Percentiles rank a stretch among this genome's conserved stretches.
These are phyloP conservation scores for Hypoxylon sp. DNA, from an alignment of 2,329 filamentous ascomycete species.

Conservation along the genomic window DNA sequence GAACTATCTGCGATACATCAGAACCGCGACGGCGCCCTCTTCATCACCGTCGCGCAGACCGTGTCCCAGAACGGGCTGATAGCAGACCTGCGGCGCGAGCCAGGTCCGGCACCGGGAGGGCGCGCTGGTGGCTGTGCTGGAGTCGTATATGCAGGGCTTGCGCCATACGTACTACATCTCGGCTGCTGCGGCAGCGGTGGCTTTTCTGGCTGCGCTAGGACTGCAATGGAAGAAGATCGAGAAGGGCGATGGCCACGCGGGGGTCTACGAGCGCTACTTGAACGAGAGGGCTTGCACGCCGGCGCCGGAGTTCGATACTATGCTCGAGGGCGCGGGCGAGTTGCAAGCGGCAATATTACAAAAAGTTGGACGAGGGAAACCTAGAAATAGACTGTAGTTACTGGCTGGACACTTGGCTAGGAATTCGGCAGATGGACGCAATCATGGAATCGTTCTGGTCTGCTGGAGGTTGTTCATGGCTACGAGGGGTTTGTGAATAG, in stretches of 20 bases:
- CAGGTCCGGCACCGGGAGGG: slow-evolving; percentile 60
- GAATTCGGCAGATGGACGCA: too few relatives aligned
- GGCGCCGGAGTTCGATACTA: slow-evolving; percentile 34
- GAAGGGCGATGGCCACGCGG: slow-evolving; percentile 46
- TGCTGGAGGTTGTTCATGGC: not conserved
- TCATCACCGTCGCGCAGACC: slow-evolving; percentile 74
- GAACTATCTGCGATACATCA: too few relatives aligned
- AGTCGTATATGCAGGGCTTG: slow-evolving; percentile 64
- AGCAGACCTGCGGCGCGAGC: slow-evolving; percentile 66
- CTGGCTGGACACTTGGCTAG: too few relatives aligned
- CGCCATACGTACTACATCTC: slow-evolving; percentile 66
- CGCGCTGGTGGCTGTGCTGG: slow-evolving; percentile 58
- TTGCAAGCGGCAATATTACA: slow-evolving; percentile 21
- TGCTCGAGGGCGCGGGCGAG: slow-evolving; percentile 34
- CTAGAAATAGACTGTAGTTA: not conserved
- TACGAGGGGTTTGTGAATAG: too few relatives aligned
- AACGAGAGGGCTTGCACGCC: slow-evolving; percentile 26
- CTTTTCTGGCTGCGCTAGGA: slow-evolving; percentile 59
- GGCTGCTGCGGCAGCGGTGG: slow-evolving; percentile 60
- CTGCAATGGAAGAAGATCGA: slow-evolving; percentile 68
- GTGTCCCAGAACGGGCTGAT: slow-evolving; percentile 75
- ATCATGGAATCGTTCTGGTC: not conserved
- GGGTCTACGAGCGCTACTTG: not conserved
- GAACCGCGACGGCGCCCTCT: slow-evolving; percentile 73
- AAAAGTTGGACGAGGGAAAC: not conserved